Percentiles rank a stretch among this genome's conserved stretches.
Conservation (phyloP, 2,329 filamentous ascomycete species). For the Xylariaceae sp. region DNA sequence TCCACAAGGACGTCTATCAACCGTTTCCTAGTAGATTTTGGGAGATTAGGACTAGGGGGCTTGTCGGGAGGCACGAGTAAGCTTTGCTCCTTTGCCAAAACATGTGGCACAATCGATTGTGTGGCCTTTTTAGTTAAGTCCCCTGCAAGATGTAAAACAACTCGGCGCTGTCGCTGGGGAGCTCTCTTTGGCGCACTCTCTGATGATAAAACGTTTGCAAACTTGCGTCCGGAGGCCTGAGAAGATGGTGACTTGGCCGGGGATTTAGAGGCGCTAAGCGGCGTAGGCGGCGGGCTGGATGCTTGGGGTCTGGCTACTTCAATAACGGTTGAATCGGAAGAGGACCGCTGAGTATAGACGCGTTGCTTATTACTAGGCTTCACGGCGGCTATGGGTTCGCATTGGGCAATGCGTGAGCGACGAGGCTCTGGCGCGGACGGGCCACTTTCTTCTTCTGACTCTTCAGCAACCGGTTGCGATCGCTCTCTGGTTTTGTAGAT, state of each 20-base stretch:
- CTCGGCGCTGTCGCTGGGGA: constrained; percentile 23
- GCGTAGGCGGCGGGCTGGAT: constrained; percentile 32
- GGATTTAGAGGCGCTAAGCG: constrained; percentile 14
- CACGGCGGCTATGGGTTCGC: constrained; percentile 10
- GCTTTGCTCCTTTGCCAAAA: constrained; percentile 12
- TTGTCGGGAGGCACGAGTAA: constrained; percentile 9
- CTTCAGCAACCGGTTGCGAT: constrained; percentile 16
- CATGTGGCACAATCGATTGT: constrained; percentile 7
- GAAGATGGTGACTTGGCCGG: neutral
- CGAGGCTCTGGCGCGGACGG: constrained; percentile 19
- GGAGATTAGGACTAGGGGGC: constrained; percentile 6
- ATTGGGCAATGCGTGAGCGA: constrained; percentile 25
- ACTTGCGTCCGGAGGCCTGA: constrained; percentile 1
- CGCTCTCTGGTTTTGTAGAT: constrained; percentile 27
- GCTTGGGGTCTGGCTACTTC: constrained; percentile 22
- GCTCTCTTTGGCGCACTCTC: constrained; percentile 12
- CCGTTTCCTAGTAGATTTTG: constrained; percentile 29
- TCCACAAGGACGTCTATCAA: constrained; percentile 32
- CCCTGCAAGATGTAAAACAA: constrained; percentile 31
- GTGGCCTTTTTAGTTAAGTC: constrained; percentile 16
- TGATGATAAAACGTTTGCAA: neutral
- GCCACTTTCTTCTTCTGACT: constrained; percentile 16
- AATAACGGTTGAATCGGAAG: constrained; percentile 25
- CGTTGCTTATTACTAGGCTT: constrained; percentile 15
- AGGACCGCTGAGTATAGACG: constrained; percentile 14